Evolutionary conservation across 2,329 filamentous ascomycete genomes (phyloP), one percentile per base, ranked within the genome.

Genomic region (Uncinocarpus reesii): DNA sequence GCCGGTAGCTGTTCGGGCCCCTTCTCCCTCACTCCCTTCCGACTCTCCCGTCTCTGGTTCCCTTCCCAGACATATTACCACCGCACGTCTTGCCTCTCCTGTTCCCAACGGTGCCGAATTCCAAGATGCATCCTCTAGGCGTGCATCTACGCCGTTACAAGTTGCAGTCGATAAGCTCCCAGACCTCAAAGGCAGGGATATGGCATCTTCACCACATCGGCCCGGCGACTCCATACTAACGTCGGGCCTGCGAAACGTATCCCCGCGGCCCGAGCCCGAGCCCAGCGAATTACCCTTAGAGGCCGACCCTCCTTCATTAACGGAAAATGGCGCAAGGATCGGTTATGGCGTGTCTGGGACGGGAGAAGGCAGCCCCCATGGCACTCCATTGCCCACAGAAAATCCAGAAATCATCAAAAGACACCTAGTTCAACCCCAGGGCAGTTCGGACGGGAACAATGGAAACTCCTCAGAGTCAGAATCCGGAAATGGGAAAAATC

Each of bases 391-490:
- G 18, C 80, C 83, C 3, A 83, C 83, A 61, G 89, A 96, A 67
- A 87, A 96, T 59, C 84, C 88, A 13, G 89, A 95, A 63, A 86
- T 96, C 47, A 78, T 98, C 55, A 88, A 83, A 63, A 78, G 90
- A 56, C 92, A 98, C 72, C 69, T 94, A 58, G 86, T 95, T 16
- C 79, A 83, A 60, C 81, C 84, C n/a, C 68, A 70, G 49, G 32
- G 40, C 4, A 31, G 31, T 13, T 43, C 45, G 3, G 63, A 71
- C 53, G 60, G 57, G 63, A 57, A 56, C 57, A 63, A 58, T 15
- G 61, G 57, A 50, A 54, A 47, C 32, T 66, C 60, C 49, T 62
- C 60, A 44, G 42, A 42, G 16, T 24, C 49, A 5, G 42, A 41
- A 26, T 37, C 46, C 2, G 31, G 37, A 53, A 52, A 54, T 53